Percentiles rank a stretch among this genome's conserved stretches.
These are phyloP conservation scores for Paecilomyces niveus DNA, from an alignment of 2,329 filamentous ascomycete genomes.

Conservation along the genomic window DNA sequence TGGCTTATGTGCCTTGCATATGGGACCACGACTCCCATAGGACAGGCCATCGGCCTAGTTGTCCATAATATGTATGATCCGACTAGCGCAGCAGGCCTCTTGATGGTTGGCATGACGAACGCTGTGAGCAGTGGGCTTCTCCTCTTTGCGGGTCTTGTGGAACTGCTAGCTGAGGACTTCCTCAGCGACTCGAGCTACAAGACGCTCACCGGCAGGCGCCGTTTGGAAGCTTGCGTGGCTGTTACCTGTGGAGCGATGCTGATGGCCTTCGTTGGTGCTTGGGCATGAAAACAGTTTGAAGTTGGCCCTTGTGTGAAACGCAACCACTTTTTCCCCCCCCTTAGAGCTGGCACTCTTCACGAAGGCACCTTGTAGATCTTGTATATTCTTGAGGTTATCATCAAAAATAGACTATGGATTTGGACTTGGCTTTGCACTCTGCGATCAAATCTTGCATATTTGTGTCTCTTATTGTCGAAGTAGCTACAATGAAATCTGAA, in stretches of 20 bases:
- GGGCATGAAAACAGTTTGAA: constrained; percentile 42
- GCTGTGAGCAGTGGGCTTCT: constrained; percentile 74
- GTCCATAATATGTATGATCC: constrained; percentile 77
- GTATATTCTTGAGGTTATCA: not conserved
- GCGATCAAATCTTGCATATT: not conserved
- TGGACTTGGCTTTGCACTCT: not conserved
- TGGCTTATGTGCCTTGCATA: constrained; percentile 62
- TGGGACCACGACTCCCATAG: constrained; percentile 68
- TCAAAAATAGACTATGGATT: not conserved
- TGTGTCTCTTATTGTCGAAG: not conserved
- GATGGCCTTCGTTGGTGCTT: constrained; percentile 63
- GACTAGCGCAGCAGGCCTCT: constrained; percentile 63
- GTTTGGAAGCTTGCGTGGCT: constrained; percentile 55
- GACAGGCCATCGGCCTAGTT: constrained; percentile 72
- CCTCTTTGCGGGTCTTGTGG: constrained; percentile 75
- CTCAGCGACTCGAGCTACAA: constrained; percentile 59
- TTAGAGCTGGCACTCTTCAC: not conserved
- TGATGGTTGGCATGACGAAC: constrained; percentile 84
- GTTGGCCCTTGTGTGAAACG: not conserved
- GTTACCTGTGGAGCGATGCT: constrained; percentile 54
- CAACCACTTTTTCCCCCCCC: not conserved
- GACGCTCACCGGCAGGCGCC: constrained; percentile 49
- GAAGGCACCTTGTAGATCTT: not conserved
- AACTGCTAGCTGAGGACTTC: constrained; percentile 80
- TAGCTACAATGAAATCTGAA: not conserved